A percentile compares a stretch with the other conserved stretches of the same genome.
Evolutionary conservation across 148 eudicot species (phyloP).

Genomic region (Chenopodium suecicum): DNA sequence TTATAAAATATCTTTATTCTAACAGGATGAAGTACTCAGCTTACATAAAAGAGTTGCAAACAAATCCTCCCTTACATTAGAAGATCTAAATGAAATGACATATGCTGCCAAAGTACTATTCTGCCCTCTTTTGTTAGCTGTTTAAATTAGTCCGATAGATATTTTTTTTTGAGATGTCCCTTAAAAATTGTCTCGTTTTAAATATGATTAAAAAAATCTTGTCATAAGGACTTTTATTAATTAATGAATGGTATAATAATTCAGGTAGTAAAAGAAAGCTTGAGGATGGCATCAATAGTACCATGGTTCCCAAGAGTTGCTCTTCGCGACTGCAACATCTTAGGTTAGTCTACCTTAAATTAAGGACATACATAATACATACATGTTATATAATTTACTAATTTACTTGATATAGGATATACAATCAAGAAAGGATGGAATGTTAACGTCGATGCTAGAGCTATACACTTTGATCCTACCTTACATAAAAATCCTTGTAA

Average conservation of each 20-base stretch:
- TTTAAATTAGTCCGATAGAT: no score
- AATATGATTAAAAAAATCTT: no score
- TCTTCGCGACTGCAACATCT: constrained; percentile 37
- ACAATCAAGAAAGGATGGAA: constrained; percentile 53
- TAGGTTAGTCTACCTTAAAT: constrained; percentile 30
- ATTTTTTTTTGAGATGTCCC: no score
- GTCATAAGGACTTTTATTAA: neutral
- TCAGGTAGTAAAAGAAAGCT: constrained; percentile 43
- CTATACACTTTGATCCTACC: constrained; percentile 47
- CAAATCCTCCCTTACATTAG: constrained; percentile 26
- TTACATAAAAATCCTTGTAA: constrained; percentile 34
- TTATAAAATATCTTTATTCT: neutral
- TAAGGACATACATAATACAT: no score
- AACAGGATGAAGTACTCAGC: constrained; percentile 37
- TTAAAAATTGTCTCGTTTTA: no score
- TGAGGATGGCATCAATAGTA: constrained; percentile 55
- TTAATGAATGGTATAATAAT: neutral
- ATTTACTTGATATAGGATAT: constrained; percentile 24
- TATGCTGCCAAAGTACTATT: constrained; percentile 39
- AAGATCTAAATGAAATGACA: constrained; percentile 39
- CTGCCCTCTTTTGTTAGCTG: no score
- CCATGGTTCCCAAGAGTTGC: constrained; percentile 56
- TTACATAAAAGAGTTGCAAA: constrained; percentile 19
- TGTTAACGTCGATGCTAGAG: constrained; percentile 48
- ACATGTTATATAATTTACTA: no score